Conservation (phyloP, 768 basidiomycete species). For the Lactarius trivialis region DNA sequence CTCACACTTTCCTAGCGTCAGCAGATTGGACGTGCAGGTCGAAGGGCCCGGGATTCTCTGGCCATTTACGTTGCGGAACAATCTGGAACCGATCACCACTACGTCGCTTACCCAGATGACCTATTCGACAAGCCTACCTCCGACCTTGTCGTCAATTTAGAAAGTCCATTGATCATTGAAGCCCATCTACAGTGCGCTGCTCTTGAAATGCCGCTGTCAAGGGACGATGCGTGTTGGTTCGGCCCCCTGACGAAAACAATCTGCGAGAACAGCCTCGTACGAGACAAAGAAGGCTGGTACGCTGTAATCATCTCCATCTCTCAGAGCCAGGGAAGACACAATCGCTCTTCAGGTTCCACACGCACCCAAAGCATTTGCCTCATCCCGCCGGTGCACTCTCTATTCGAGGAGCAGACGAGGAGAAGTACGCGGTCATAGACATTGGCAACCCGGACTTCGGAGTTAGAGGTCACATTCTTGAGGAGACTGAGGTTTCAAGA, state of each 20-base stretch:
- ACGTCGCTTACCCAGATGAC: slow-evolving; percentile 59
- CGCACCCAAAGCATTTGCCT: slow-evolving; percentile 72
- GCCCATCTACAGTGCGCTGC: slow-evolving; percentile 86
- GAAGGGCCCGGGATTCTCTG: slow-evolving; percentile 72
- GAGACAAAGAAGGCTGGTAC: slow-evolving; percentile 79
- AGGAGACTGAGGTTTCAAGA: slow-evolving; percentile 78
- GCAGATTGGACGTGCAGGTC: slow-evolving; percentile 84
- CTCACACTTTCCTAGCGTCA: slow-evolving; percentile 51
- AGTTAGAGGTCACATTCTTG: slow-evolving; percentile 45
- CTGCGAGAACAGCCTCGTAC: slow-evolving; percentile 52
- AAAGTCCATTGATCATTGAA: slow-evolving; percentile 70
- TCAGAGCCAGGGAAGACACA: too few relatives aligned
- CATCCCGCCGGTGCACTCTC: slow-evolving; percentile 66
- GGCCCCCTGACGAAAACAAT: slow-evolving; percentile 52
- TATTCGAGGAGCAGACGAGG: slow-evolving; percentile 71
- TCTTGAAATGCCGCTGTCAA: slow-evolving; percentile 72
- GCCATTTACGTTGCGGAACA: slow-evolving; percentile 64
- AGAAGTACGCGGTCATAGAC: slow-evolving; percentile 70
- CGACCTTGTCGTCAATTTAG: slow-evolving; percentile 64
- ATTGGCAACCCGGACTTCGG: slow-evolving; percentile 39
- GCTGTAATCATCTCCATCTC: slow-evolving; percentile 20
- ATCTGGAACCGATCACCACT: slow-evolving; percentile 70
- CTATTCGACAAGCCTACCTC: slow-evolving; percentile 57
- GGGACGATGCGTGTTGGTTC: slow-evolving; percentile 65
- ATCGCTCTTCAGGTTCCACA: slow-evolving; percentile 57